Percentiles rank a stretch among this genome's conserved stretches.
Evolutionary conservation across 2,329 filamentous ascomycete species (phyloP).

Genomic region (Aschersonia sp.): DNA sequence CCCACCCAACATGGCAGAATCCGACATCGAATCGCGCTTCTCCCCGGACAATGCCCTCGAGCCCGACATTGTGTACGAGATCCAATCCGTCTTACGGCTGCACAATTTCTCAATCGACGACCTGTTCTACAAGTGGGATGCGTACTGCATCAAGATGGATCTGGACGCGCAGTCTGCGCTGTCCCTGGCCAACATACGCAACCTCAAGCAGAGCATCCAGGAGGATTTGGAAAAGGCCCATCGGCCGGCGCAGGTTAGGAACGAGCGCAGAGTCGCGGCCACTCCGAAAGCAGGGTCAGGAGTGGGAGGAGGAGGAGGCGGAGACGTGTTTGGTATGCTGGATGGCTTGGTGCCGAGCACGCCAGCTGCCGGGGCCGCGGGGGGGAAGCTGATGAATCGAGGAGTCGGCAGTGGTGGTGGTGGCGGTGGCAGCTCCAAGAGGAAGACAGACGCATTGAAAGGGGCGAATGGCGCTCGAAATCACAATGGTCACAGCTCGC

Average conservation of each 20-base stretch:
- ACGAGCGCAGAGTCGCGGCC: constrained; percentile 45
- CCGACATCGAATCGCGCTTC: constrained; percentile 20
- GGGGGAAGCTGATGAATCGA: constrained; percentile 24
- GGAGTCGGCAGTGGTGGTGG: constrained; percentile 6
- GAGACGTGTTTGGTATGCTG: constrained; percentile 75
- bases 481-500: not conserved
- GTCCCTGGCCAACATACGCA: constrained; percentile 54
- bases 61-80: constrained; percentile 63
- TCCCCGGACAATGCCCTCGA: constrained; percentile 39
- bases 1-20: constrained; percentile 17
- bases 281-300: constrained; percentile 47
- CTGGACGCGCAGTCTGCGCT: constrained; percentile 51
- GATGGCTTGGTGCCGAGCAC: constrained; percentile 57
- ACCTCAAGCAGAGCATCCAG: constrained; percentile 77
- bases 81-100: constrained; percentile 74
- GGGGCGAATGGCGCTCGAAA: constrained; percentile 9
- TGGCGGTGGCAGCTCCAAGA: constrained; percentile 12
- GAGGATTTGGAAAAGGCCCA: constrained; percentile 69
- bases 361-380: constrained; percentile 20
- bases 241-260: constrained; percentile 46
- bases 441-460: constrained; percentile 15
- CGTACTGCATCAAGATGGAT: constrained; percentile 91
- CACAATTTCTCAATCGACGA: constrained; percentile 73
- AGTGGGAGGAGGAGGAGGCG: constrained; percentile 6
- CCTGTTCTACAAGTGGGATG: constrained; percentile 97